phyloP scores from a whole-genome alignment of 192 early-diverging fungal species.

The Linnemannia zychae region DNA sequence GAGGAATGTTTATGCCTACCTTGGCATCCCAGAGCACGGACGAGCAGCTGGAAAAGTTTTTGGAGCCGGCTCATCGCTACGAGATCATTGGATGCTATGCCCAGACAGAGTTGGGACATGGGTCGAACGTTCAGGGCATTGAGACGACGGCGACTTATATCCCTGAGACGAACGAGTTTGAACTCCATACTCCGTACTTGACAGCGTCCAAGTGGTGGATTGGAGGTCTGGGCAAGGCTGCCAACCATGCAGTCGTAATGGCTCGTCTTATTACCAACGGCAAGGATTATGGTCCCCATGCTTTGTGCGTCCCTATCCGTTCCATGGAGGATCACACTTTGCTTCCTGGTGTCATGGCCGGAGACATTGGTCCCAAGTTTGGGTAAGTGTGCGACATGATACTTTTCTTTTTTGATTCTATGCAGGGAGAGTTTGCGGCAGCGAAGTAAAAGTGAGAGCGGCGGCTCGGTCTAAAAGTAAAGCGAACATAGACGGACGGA shows the following conservation, averaged over 20 bases:
- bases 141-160: slow-evolving; percentile 90
- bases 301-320: slow-evolving; percentile 86
- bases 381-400: slow-evolving; percentile 57
- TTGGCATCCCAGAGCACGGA: slow-evolving; percentile 75
- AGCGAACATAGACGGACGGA: background rate
- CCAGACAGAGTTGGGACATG: slow-evolving; percentile 86
- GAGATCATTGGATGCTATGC: slow-evolving; percentile 91
- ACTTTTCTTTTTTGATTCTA: slow-evolving; percentile 12
- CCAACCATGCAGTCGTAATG: slow-evolving; percentile 89
- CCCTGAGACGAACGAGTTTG: slow-evolving; percentile 88
- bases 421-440: background rate
- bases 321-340: slow-evolving; percentile 78
- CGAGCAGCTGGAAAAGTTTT: slow-evolving; percentile 83
- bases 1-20: slow-evolving; percentile 87
- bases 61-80: slow-evolving; percentile 76
- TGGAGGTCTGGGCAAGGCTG: slow-evolving; percentile 83
- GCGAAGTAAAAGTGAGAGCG: background rate
- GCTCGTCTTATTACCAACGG: slow-evolving; percentile 80
- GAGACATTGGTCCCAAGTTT: slow-evolving; percentile 91
- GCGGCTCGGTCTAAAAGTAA: background rate
- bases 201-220: slow-evolving; percentile 92
- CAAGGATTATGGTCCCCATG: slow-evolving; percentile 82
- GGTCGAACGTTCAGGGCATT: slow-evolving; percentile 87
- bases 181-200: slow-evolving; percentile 82
- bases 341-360: slow-evolving; percentile 82